These are phyloP conservation scores for Solanum corneliomulleri DNA, from an alignment of 257 asterid species.

Conservation along the genomic window DNA sequence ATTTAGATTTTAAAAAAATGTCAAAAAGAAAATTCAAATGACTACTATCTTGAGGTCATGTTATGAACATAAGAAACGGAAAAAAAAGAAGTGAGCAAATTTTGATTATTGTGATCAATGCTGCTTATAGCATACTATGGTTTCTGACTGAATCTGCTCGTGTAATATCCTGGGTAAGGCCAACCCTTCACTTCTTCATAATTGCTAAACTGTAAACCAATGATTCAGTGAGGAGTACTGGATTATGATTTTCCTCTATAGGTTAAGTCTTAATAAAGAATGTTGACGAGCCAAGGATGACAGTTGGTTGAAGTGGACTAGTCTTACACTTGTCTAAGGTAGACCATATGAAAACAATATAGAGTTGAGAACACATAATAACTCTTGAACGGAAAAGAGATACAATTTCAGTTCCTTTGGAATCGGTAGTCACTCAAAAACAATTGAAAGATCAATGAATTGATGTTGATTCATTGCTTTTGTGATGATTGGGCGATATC, in stretches of 20 bases:
- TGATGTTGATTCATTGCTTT: neutral
- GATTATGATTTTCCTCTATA: neutral
- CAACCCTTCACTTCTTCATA: neutral
- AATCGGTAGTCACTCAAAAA: neutral
- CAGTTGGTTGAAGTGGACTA: neutral
- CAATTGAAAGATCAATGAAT: neutral
- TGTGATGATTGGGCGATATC: neutral
- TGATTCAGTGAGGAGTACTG: neutral
- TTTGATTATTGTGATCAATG: neutral
- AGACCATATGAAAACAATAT: neutral
- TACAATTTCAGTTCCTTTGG: neutral
- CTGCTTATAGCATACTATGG: neutral
- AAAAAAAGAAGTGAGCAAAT: neutral
- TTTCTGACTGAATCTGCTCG: neutral
- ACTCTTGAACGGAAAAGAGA: neutral
- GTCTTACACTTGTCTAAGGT: neutral
- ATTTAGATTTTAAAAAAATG: too few species aligned
- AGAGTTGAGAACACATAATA: neutral
- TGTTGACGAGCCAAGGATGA: neutral
- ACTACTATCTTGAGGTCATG: neutral
- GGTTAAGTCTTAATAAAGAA: neutral
- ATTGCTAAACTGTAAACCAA: neutral
- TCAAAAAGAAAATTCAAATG: neutral
- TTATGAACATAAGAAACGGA: neutral
- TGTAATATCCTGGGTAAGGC: neutral